Percentiles rank a stretch among this genome's conserved stretches.
These are phyloP conservation scores for Solanum megistacrolobum DNA, from an alignment of 257 asterid species.

Conservation along the genomic window DNA sequence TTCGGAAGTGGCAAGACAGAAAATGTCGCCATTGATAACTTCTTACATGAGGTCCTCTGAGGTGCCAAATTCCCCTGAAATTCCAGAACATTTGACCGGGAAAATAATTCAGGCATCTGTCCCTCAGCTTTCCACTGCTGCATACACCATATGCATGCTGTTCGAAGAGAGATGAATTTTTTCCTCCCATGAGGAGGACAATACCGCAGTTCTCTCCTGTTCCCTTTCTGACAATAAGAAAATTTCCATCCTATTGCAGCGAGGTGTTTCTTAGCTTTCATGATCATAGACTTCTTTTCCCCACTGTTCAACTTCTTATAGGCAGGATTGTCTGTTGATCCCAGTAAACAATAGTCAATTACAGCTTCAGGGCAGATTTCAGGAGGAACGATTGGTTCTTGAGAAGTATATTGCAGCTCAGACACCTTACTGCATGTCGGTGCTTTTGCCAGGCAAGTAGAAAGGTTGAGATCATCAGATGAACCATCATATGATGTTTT, in stretches of 20 bases:
- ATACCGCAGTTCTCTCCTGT: slow-evolving; percentile 28
- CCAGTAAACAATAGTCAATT: slow-evolving; percentile 12
- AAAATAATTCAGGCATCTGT: not conserved
- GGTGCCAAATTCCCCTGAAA: not conserved
- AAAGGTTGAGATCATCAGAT: slow-evolving; percentile 10
- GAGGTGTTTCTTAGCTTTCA: slow-evolving; percentile 47
- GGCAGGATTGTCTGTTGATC: not conserved
- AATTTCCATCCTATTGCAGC: slow-evolving; percentile 42
- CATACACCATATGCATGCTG: slow-evolving; percentile 32
- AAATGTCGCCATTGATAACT: slow-evolving; percentile 3
- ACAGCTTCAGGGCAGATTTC: slow-evolving; percentile 52
- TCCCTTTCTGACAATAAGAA: not conserved
- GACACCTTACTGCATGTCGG: slow-evolving; percentile 17
- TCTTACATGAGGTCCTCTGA: slow-evolving; percentile 1
- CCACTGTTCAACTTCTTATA: not conserved
- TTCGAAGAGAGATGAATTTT: slow-evolving; percentile 21
- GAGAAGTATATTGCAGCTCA: not conserved
- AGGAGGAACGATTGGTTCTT: slow-evolving; percentile 16
- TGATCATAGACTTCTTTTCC: not conserved
- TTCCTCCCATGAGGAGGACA: slow-evolving; percentile 33
- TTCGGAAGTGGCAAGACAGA: slow-evolving; percentile 12
- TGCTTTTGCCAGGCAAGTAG: slow-evolving; percentile 11
- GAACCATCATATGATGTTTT: not conserved
- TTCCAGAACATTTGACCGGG: slow-evolving; percentile 2
- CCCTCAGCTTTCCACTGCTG: slow-evolving; percentile 1